Percentiles rank a stretch among this genome's conserved stretches.
phyloP scores from a whole-genome alignment of 768 basidiomycete species.

The Leccinum fibrillosum region DNA sequence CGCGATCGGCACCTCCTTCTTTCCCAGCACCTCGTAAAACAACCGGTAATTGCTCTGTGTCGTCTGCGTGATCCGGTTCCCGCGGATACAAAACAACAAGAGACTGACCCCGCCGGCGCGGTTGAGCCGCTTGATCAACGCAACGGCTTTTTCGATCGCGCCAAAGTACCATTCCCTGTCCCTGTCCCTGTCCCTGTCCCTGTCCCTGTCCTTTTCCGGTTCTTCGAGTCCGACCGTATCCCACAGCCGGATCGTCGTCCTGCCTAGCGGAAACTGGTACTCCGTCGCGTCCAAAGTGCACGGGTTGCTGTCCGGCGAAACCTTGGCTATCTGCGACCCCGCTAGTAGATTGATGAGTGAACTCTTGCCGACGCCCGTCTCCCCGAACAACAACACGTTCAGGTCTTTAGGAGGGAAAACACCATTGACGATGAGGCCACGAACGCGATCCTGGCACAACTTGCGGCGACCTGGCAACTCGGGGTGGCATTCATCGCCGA shows the following conservation, averaged over 20 bases:
- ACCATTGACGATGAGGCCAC: background rate
- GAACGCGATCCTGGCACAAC: background rate
- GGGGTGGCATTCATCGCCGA: background rate
- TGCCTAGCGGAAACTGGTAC: conserved; percentile 28
- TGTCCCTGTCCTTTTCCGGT: conserved; percentile 15
- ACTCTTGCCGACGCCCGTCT: conserved; percentile 35
- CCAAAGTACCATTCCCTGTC: conserved; percentile 18
- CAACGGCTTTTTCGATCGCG: conserved; percentile 29
- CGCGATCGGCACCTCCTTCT: conserved; percentile 36
- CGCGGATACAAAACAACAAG: conserved; percentile 40
- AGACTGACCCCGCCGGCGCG: conserved; percentile 36
- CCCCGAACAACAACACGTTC: conserved; percentile 40
- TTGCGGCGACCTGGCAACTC: background rate
- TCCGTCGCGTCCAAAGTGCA: conserved; percentile 32
- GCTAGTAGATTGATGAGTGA: conserved; percentile 31
- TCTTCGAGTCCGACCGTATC: conserved; percentile 35
- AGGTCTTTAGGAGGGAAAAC: conserved; percentile 14
- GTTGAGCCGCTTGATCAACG: conserved; percentile 33
- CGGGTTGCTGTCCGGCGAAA: conserved; percentile 25
- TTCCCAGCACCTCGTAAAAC: conserved; percentile 27
- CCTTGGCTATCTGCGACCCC: conserved; percentile 21
- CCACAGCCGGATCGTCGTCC: conserved; percentile 25
- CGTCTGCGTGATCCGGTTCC: conserved; percentile 32
- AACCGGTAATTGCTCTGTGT: conserved; percentile 24
- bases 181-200: background rate